A percentile compares a stretch with the other conserved stretches of the same genome.
Evolutionary conservation across 1,284 basidiomycete species (phyloP).

Genomic region (Papiliotrema flavescens): DNA sequence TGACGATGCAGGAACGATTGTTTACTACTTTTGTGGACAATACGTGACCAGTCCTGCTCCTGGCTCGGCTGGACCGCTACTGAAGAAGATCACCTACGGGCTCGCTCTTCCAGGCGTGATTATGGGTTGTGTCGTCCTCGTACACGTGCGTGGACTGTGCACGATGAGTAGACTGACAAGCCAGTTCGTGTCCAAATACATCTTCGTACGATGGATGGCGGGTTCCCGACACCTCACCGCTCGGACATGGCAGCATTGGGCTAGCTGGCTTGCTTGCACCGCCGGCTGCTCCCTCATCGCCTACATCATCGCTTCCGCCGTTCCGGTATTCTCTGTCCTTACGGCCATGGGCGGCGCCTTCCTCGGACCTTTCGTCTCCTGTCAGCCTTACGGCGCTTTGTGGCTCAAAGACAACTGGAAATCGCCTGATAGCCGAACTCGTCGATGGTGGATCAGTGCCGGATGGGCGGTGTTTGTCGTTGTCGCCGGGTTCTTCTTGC

Average conservation of each 20-base stretch:
- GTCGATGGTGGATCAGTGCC: slow-evolving; percentile 13
- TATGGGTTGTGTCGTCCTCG: neutral
- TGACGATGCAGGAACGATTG: neutral
- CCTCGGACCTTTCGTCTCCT: slow-evolving; percentile 13
- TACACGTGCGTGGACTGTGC: neutral
- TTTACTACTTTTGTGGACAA: slow-evolving; percentile 2
- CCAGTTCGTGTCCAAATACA: neutral
- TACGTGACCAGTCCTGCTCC: slow-evolving; percentile 49
- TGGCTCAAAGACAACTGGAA: slow-evolving; percentile 27
- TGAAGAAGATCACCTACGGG: slow-evolving; percentile 29
- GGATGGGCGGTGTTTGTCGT: slow-evolving; percentile 24
- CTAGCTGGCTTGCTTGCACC: neutral
- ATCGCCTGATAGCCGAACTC: slow-evolving; percentile 3
- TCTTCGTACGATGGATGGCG: slow-evolving; percentile 59
- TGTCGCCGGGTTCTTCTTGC: slow-evolving; percentile 23
- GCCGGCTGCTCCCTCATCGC: slow-evolving; percentile 4
- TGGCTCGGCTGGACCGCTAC: slow-evolving; percentile 44
- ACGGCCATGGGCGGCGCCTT: slow-evolving; percentile 22
- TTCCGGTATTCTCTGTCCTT: slow-evolving; percentile 19
- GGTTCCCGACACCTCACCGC: slow-evolving; percentile 52
- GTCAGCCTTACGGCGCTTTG: slow-evolving; percentile 20
- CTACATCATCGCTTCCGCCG: slow-evolving; percentile 15
- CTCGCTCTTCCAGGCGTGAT: neutral
- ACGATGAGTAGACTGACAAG: neutral
- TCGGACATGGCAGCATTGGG: neutral